These are phyloP conservation scores for Colletotrichum incanum DNA, from an alignment of 2,329 filamentous ascomycete genomes.

Conservation along the genomic window DNA sequence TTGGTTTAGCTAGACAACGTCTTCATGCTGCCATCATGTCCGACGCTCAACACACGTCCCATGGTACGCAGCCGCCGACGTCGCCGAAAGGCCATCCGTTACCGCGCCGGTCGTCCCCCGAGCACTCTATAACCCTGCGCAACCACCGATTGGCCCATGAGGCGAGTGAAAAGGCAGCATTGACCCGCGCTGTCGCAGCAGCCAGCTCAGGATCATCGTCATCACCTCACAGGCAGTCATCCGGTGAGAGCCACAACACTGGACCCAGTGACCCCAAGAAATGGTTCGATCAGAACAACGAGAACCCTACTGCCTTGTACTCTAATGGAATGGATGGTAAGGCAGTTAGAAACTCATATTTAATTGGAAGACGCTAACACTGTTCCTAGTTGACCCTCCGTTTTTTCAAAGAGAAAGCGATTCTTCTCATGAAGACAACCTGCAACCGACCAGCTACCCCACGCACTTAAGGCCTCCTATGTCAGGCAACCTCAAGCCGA, in stretches of 20 bases:
- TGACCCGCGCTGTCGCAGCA: constrained; percentile 33
- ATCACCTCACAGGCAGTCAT: constrained; percentile 58
- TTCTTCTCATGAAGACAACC: constrained; percentile 64
- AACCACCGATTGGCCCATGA: constrained; percentile 64
- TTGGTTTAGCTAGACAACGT: constrained; percentile 27
- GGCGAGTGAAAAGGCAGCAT: constrained; percentile 49
- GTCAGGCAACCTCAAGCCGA: constrained; percentile 49
- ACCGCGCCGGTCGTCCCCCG: constrained; percentile 61
- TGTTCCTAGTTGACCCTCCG: constrained; percentile 63
- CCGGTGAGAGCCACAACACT: constrained; percentile 66
- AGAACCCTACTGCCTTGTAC: constrained; percentile 62
- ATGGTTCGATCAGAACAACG: constrained; percentile 71
- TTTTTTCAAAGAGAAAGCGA: constrained; percentile 70
- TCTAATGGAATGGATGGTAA: constrained; percentile 66
- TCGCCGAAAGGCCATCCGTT: constrained; percentile 57
- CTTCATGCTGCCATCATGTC: constrained; percentile 51
- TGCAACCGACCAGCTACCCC: constrained; percentile 42
- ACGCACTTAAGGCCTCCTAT: constrained; percentile 46
- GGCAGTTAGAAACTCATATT: constrained; percentile 14
- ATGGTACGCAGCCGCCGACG: constrained; percentile 45
- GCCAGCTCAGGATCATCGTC: constrained; percentile 43
- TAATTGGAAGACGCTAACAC: not conserved
- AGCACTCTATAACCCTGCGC: constrained; percentile 63
- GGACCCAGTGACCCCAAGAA: constrained; percentile 65
- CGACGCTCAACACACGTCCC: constrained; percentile 46